Conservation (phyloP, 1,284 basidiomycete genomes). For the Sanghuangporus weigelae region DNA sequence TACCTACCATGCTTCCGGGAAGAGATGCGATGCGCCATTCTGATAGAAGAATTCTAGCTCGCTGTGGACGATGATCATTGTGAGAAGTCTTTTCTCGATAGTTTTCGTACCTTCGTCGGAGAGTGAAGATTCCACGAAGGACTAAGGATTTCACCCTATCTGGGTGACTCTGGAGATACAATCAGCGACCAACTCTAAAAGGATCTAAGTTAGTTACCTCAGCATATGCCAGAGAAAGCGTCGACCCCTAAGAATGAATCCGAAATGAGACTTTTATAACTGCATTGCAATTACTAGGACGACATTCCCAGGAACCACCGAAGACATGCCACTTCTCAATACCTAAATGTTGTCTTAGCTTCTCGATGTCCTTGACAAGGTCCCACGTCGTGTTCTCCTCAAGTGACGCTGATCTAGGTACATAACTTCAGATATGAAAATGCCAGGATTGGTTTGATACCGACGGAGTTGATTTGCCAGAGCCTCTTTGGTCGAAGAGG, state of each 20-base stretch:
- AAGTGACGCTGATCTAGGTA: conserved; percentile 58
- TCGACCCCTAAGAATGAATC: conserved; percentile 64
- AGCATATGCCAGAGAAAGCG: conserved; percentile 84
- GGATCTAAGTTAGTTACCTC: conserved; percentile 42
- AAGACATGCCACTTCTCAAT: conserved; percentile 91
- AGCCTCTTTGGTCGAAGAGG: conserved; percentile 80
- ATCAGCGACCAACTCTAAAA: background rate
- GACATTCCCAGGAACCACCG: conserved; percentile 80
- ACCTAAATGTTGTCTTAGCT: conserved; percentile 64
- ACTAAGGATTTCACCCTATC: conserved; percentile 76
- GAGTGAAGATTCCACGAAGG: conserved; percentile 67
- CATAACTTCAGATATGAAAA: background rate
- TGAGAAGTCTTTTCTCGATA: background rate
- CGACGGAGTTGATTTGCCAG: conserved; percentile 82
- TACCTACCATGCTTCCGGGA: conserved; percentile 81
- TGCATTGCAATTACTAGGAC: background rate
- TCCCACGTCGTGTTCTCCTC: conserved; percentile 95
- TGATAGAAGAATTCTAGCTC: conserved; percentile 95
- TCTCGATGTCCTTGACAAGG: conserved; percentile 87
- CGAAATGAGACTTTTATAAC: background rate
- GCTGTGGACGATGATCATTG: conserved; percentile 29
- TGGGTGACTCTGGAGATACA: conserved; percentile 58
- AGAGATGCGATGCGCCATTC: conserved; percentile 73
- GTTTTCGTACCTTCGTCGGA: conserved; percentile 60
- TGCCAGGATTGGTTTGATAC: conserved; percentile 23